phyloP scores from a whole-genome alignment of 1,139 yeast species.

The Diutina pseudorugosa region DNA sequence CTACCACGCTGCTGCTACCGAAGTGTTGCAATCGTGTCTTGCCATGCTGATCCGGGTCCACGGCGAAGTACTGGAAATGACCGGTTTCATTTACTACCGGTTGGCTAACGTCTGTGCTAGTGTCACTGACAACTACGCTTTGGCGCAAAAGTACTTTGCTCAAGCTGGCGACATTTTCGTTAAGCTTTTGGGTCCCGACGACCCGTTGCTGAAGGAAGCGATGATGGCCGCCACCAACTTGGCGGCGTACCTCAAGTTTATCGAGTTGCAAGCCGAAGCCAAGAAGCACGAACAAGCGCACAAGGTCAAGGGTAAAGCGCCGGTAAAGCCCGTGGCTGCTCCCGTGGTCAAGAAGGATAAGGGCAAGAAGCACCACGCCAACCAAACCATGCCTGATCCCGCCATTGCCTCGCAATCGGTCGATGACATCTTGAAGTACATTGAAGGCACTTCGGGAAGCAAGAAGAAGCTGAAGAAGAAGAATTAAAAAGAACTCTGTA shows the following conservation, averaged over 20 bases:
- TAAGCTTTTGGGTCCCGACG: conserved; percentile 48
- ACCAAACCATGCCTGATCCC: conserved; percentile 27
- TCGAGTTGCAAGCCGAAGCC: conserved; percentile 20
- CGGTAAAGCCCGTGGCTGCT: conserved; percentile 14
- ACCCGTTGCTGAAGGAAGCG: conserved; percentile 50
- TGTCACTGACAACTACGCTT: conserved; percentile 40
- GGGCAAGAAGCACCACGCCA: conserved; percentile 11
- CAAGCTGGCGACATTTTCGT: conserved; percentile 43
- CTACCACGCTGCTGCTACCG: conserved; percentile 19
- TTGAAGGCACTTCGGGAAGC: conserved; percentile 32
- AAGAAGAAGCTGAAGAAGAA: conserved; percentile 12
- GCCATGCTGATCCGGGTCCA: conserved; percentile 36
- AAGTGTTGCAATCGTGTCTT: conserved; percentile 31
- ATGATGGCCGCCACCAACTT: conserved; percentile 48
- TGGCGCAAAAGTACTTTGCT: conserved; percentile 41
- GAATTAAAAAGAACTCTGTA: conserved; percentile 5
- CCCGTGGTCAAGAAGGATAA: conserved; percentile 15
- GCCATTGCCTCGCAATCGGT: conserved; percentile 48
- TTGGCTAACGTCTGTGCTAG: conserved; percentile 43
- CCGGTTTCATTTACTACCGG: conserved; percentile 52
- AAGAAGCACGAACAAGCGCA: conserved; percentile 15
- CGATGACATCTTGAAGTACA: conserved; percentile 56
- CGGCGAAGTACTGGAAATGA: conserved; percentile 47
- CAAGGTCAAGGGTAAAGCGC: conserved; percentile 7
- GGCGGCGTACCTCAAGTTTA: conserved; percentile 25